phyloP scores from a whole-genome alignment of 805 yeast species.

The Middelhovenomyces tepae region DNA sequence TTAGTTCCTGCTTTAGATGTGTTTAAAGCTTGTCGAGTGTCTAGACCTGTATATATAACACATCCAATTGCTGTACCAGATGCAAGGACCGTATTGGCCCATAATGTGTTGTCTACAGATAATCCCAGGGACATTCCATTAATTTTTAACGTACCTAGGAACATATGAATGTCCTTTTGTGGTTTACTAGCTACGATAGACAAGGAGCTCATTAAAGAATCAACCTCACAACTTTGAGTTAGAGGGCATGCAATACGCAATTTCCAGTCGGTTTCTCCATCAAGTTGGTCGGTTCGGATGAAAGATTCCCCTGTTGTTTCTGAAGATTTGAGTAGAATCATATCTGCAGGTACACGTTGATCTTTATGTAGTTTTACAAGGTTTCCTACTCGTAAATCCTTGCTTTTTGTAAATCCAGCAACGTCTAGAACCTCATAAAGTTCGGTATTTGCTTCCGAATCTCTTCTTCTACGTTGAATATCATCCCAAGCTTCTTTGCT shows the following conservation, averaged over 20 bases:
- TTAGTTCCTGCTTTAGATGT: conserved; percentile 82
- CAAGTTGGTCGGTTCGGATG: conserved; percentile 93
- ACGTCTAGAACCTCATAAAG: conserved; percentile 54
- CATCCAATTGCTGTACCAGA: conserved; percentile 88
- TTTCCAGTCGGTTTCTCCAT: conserved; percentile 99
- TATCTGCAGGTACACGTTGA: conserved; percentile 87
- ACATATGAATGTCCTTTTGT: conserved; percentile 70
- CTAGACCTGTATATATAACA: conserved; percentile 81
- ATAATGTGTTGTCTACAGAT: conserved; percentile 81
- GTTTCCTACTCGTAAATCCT: conserved; percentile 77
- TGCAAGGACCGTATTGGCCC: conserved; percentile 98
- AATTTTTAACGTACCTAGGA: conserved; percentile 62
- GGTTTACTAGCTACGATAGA: conserved; percentile 72
- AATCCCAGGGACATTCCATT: conserved; percentile 48
- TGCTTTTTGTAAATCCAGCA: conserved; percentile 36
- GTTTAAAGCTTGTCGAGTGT: conserved; percentile 92
- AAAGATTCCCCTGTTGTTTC: conserved; percentile 80
- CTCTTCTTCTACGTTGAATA: conserved; percentile 81
- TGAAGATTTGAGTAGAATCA: conserved; percentile 73
- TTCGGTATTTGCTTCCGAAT: conserved; percentile 80
- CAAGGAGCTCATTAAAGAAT: conserved; percentile 33
- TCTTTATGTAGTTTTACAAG: conserved; percentile 70
- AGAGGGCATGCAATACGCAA: conserved; percentile 65
- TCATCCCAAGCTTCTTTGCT: conserved; percentile 94
- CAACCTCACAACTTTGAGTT: conserved; percentile 53